phyloP scores from a whole-genome alignment of 257 asterid species.

The Solanum piurae region DNA sequence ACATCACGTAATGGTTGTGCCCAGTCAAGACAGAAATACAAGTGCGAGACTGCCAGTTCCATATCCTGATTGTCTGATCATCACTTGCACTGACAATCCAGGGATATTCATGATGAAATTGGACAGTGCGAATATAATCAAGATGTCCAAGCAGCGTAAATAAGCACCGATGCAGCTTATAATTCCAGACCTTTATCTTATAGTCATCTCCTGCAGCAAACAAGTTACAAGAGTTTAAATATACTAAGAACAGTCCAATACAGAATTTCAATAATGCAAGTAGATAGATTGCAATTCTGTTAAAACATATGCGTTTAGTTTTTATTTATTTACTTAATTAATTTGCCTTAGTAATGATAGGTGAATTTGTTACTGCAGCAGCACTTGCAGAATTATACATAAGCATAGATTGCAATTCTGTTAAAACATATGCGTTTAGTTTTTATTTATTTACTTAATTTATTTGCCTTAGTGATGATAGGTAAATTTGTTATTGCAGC shows the following conservation, averaged over 20 bases:
- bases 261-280: not conserved
- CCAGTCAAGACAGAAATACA: conserved; percentile 93
- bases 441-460: not conserved
- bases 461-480: not conserved
- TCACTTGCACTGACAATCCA: conserved; percentile 99
- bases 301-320: not conserved
- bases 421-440: not conserved
- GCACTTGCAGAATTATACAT: not conserved
- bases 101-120: conserved; percentile 94
- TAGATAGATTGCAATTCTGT: not conserved
- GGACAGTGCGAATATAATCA: conserved; percentile 92
- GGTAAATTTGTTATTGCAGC: not conserved
- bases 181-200: conserved; percentile 96
- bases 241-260: not conserved
- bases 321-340: not conserved
- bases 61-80: conserved; percentile 95
- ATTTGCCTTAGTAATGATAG: not conserved
- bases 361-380: not conserved
- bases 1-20: conserved; percentile 97
- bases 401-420: not conserved
- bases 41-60: conserved; percentile 99
- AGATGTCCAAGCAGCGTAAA: conserved; percentile 98
- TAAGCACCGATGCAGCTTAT: conserved; percentile 86
- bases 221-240: not conserved
- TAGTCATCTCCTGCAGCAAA: conserved; percentile 86